Evolutionary conservation across 2,329 filamentous ascomycete genomes (phyloP), one percentile per base, ranked within the genome.

Genomic region (Aspergillus carbonarius): DNA sequence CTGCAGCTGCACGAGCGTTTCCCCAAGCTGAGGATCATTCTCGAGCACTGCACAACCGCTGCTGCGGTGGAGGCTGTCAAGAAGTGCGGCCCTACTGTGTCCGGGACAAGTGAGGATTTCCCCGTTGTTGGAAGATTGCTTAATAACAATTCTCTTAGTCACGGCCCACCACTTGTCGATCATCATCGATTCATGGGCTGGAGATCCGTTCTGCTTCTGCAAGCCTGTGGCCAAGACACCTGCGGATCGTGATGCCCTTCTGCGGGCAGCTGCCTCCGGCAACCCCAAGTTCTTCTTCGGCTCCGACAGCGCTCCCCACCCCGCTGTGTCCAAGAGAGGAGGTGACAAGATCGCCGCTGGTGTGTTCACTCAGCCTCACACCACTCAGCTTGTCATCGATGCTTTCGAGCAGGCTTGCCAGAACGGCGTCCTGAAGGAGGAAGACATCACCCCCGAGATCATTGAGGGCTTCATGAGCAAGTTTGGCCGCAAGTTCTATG

Each of bases 11-110:
- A 96, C 69, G 76, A 82, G 20, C 81, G 81, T 25, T 97, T 96
- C 74, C 93, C 93, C 20, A 75, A 74, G 54, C 69, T 78, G 40
- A 72, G 74, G 15, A 78, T 78, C 42, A 74, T 90, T 42, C 75
- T 95, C 48, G 91, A 97, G 79, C 93, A 97, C 78, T 96, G 91
- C 81, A 93, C 92, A 10, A 96, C 92, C 1, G 87, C 86, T 1
- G 91, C 89, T 0, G 93, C 92, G 0, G 81, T 96, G 4, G 85
- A 89, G 62, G 88, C 91, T 0, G 93, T 97, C 35, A 83, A 84
- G 63, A 80, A 84, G 13, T 96, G 92, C 69, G 91, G 92, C 0
- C 84, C 88, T 17, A 90, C 85, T 3, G 93, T 97, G 23, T 88
- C 84, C 0, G 75, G 74, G 64, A 73, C 69, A 37, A 60, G 42